Conservation (phyloP, 495 filamentous ascomycete species). For the Parathielavia hyrcaniae region DNA sequence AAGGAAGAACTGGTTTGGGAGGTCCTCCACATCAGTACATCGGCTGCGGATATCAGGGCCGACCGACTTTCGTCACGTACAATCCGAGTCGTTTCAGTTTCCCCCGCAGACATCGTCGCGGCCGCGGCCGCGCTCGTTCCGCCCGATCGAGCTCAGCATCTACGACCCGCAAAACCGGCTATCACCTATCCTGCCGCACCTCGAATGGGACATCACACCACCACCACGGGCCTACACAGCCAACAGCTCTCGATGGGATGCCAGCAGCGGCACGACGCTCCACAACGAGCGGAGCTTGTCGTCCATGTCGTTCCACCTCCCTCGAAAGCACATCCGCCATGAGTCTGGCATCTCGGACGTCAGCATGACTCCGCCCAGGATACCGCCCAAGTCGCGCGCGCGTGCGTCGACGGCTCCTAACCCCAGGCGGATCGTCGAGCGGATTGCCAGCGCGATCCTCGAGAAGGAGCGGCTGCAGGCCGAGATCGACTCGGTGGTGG, state of each 20-base stretch:
- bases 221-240: slow-evolving; percentile 38
- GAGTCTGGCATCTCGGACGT: slow-evolving; percentile 25
- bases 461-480: slow-evolving; percentile 48
- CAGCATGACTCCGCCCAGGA: slow-evolving; percentile 23
- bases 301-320: slow-evolving; percentile 47
- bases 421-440: slow-evolving; percentile 41
- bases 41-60: slow-evolving; percentile 45
- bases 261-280: slow-evolving; percentile 28
- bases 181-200: slow-evolving; percentile 54
- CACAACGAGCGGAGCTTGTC: slow-evolving; percentile 43
- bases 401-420: slow-evolving; percentile 34
- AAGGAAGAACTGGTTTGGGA: slow-evolving; percentile 32
- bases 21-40: slow-evolving; percentile 34
- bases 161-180: slow-evolving; percentile 59
- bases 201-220: slow-evolving; percentile 39
- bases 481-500: slow-evolving; percentile 48
- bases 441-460: slow-evolving; percentile 48
- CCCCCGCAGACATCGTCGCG: slow-evolving; percentile 17
- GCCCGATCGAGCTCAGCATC: slow-evolving; percentile 70
- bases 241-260: slow-evolving; percentile 31
- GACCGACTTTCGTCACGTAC: slow-evolving; percentile 46
- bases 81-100: slow-evolving; percentile 44
- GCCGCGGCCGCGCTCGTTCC: slow-evolving; percentile 46
- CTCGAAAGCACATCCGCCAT: slow-evolving; percentile 39
- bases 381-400: slow-evolving; percentile 30